Conservation (phyloP, 441 rosid genomes). For the Isatis lusitanica region DNA sequence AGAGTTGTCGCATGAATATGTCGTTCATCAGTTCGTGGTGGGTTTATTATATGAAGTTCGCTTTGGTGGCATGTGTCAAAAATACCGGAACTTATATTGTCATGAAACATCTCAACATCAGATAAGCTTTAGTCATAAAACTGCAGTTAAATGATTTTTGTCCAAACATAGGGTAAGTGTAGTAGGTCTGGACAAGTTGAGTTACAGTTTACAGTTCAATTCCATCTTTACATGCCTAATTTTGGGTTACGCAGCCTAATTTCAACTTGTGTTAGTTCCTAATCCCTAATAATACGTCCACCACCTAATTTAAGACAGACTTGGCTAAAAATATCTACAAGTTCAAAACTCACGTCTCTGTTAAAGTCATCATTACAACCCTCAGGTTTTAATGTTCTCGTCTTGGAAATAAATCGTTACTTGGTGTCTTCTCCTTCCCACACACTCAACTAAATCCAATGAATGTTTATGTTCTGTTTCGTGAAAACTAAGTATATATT, state of each 20-base stretch:
- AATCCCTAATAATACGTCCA: neutral
- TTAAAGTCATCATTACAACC: neutral
- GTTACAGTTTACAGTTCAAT: no score
- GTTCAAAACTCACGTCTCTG: conserved; percentile 4
- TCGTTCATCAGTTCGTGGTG: no score
- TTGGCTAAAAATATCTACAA: conserved; percentile 6
- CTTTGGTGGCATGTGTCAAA: no score
- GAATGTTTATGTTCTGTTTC: neutral
- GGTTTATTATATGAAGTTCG: no score
- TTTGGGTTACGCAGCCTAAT: neutral
- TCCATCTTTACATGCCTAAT: neutral
- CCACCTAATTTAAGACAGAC: neutral
- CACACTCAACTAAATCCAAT: conserved; percentile 27
- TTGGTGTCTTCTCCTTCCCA: conserved; percentile 21
- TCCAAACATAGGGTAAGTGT: no score
- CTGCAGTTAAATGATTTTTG: no score
- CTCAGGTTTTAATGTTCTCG: neutral
- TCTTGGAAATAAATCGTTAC: conserved; percentile 7
- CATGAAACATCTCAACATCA: no score
- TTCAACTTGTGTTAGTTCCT: neutral
- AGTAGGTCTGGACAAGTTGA: no score
- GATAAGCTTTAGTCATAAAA: no score
- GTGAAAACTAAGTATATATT: neutral
- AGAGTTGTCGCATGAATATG: no score
- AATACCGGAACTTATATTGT: no score